Conservation (phyloP, 2,329 filamentous ascomycete species). For the Dendrostoma leiphaemia region DNA sequence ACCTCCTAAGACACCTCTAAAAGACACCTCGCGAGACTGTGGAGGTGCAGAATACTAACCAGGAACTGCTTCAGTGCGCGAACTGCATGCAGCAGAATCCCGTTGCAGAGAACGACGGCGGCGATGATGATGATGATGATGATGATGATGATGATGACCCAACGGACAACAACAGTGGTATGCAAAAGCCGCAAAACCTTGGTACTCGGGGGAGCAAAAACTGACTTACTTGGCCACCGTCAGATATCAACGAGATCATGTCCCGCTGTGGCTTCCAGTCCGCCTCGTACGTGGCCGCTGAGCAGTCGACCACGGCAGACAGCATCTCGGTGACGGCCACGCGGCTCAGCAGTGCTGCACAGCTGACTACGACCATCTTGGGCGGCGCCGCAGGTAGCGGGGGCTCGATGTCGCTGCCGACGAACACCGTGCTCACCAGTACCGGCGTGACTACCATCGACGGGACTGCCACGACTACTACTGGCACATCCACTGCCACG, state of each 20-base stretch:
- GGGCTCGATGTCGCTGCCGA: background rate
- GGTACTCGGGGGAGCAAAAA: too few relatives aligned
- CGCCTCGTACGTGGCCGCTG: conserved; percentile 27
- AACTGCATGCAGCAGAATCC: conserved; percentile 36
- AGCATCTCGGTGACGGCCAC: conserved; percentile 31
- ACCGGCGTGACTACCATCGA: background rate
- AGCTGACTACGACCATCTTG: conserved; percentile 35
- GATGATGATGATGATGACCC: background rate
- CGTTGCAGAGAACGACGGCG: background rate
- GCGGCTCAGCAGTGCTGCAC: conserved; percentile 29
- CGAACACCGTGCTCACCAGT: background rate
- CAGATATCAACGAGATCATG: conserved; percentile 36
- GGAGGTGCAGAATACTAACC: too few relatives aligned
- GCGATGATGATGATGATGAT: conserved; percentile 16
- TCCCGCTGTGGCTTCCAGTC: conserved; percentile 33
- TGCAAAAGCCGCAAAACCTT: too few relatives aligned
- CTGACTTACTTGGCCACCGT: background rate
- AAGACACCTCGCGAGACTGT: too few relatives aligned
- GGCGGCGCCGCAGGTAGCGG: conserved; percentile 20
- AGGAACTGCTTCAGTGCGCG: too few relatives aligned
- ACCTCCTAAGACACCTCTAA: too few relatives aligned
- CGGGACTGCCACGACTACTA: background rate
- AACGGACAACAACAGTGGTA: too few relatives aligned
- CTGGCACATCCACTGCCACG: background rate
- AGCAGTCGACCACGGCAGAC: conserved; percentile 23